These are phyloP conservation scores for Candida tunisiensis DNA, from an alignment of 1,139 yeast species.

Conservation along the genomic window DNA sequence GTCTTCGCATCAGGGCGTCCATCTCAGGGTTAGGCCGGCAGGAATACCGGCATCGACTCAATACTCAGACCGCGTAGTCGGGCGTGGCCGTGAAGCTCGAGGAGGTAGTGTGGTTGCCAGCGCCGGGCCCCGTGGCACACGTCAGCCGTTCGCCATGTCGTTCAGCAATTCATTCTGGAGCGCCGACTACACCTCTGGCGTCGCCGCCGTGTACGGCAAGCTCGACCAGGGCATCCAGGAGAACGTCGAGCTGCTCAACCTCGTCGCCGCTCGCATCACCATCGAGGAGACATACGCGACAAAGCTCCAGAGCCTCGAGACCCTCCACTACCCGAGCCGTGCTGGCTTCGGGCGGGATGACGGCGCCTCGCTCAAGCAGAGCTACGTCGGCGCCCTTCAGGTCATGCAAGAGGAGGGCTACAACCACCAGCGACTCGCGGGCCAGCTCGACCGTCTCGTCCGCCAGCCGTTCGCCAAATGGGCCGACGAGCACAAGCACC, in stretches of 20 bases:
- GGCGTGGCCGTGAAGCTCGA: too few species aligned
- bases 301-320: constrained; percentile 26
- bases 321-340: constrained; percentile 11
- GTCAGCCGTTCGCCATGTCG: too few species aligned
- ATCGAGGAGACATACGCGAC: constrained; percentile 47
- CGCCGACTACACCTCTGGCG: constrained; percentile 43
- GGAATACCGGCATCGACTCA: too few species aligned
- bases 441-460: constrained; percentile 39
- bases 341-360: constrained; percentile 24
- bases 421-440: constrained; percentile 45
- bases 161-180: constrained; percentile 70
- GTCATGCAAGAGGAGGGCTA: constrained; percentile 48
- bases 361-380: constrained; percentile 30
- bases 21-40: too few species aligned
- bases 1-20: too few species aligned
- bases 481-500: constrained; percentile 50
- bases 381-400: constrained; percentile 31
- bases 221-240: constrained; percentile 53
- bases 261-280: constrained; percentile 48
- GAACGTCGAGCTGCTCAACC: constrained; percentile 42
- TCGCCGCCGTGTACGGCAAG: constrained; percentile 40
- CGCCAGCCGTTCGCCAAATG: constrained; percentile 56
- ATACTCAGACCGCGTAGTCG: too few species aligned
- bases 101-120: too few species aligned
- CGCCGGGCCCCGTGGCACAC: too few species aligned